Base-by-base conservation (phyloP, 345 rosid species). In the Streptanthus diversifolius region DNA sequence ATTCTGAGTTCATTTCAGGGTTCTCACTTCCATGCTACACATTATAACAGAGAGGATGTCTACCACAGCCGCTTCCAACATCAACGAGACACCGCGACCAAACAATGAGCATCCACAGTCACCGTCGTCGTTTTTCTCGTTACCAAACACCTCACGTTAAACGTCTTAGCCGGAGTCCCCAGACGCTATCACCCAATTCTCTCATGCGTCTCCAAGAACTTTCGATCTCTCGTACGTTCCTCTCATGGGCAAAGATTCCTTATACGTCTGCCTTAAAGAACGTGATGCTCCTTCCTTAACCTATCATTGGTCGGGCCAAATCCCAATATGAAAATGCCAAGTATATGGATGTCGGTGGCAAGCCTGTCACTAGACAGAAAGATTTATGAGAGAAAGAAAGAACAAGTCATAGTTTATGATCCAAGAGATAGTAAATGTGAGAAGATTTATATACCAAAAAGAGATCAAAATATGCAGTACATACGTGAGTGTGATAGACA, bases 101-200 rank as follows among this genome's bases (percentile, higher is more conserved):
- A 35, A 35, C 39, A 35, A 35, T 35, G 39, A 35, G 10, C 39
- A 9, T 35, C 13, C 39, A 35, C 39, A 43, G 48, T 15, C 48
- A 15, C 48, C 9, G 18, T 15, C 5, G 10, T 44, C 10, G 49
- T 15, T 44, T 7, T 7, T 10, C 49, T 15, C 49, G 0, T 44
- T 15, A 15, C 49, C 49, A 44, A 5, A 44, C 10, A 44, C 49
- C 8, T 44, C n/a, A 5, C 12, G 3, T 37, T 37, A 12, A 37
- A 37, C 43, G n/a, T 45, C 65, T 62, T 90, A 13, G 85, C 90
- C 3, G 85, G 90, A 10, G 30, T 84, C 39, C 89, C 90, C 3
- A 74, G 89, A 29, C 73, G 74, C 21, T 71, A 81, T 63, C 82
- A 82, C 65, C 91, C 89, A n/a, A 51, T 43, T 8, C 90, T 90